These are phyloP conservation scores for Mesostigma viride DNA, from an alignment of 139 green algal genomes.

Conservation along the genomic window DNA sequence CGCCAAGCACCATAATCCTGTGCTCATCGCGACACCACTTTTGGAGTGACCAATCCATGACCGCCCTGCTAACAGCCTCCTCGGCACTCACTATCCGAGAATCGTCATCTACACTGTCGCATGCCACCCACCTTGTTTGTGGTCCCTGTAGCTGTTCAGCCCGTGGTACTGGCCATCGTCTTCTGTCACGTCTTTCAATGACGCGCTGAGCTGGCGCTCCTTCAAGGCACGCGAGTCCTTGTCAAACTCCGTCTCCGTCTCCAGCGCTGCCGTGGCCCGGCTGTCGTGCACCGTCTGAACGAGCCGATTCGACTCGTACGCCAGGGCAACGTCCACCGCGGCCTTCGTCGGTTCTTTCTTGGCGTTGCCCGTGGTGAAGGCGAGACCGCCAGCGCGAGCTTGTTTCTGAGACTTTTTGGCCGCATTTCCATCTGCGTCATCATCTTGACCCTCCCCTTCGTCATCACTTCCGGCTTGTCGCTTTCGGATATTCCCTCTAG, in stretches of 20 bases:
- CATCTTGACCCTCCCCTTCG: too few relatives aligned
- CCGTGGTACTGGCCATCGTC: slow-evolving; percentile 14
- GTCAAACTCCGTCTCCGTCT: slow-evolving; percentile 32
- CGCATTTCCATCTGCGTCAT: too few relatives aligned
- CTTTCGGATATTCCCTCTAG: too few relatives aligned
- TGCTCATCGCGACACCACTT: too few relatives aligned
- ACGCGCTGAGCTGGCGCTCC: slow-evolving; percentile 24
- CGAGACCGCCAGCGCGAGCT: too few relatives aligned
- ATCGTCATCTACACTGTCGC: background rate
- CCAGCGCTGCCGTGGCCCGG: slow-evolving; percentile 19
- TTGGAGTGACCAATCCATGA: too few relatives aligned
- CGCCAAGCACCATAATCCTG: too few relatives aligned
- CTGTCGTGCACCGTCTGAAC: slow-evolving; percentile 18
- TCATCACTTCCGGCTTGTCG: too few relatives aligned
- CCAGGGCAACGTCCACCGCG: slow-evolving; percentile 3
- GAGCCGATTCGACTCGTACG: slow-evolving; percentile 18
- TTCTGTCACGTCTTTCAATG: background rate
- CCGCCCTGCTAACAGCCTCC: too few relatives aligned
- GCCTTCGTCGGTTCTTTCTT: too few relatives aligned
- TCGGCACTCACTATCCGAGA: background rate
- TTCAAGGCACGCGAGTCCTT: slow-evolving; percentile 21
- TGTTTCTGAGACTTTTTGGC: too few relatives aligned
- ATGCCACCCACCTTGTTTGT: slow-evolving; percentile 9
- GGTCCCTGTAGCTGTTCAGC: slow-evolving; percentile 22
- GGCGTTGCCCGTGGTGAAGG: too few relatives aligned